Evolutionary conservation across 106 monocot genomes (phyloP).

Genomic region (Acanthochlamys bracteata): DNA sequence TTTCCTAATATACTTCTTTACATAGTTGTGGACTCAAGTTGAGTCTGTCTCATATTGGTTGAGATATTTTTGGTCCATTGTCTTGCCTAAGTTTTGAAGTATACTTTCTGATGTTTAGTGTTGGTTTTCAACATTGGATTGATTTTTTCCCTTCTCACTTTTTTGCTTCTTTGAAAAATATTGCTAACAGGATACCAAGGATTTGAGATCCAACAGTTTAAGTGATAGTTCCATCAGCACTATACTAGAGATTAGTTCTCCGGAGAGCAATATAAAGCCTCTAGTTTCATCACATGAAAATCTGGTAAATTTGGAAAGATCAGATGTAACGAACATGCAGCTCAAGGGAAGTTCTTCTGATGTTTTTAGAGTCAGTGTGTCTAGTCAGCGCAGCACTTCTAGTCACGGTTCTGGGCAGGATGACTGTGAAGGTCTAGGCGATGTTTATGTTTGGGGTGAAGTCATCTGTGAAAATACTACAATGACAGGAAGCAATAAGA

Average conservation of each 20-base stretch:
- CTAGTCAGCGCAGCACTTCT: constrained; percentile 75
- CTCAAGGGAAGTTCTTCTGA: constrained; percentile 54
- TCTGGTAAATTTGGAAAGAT: constrained; percentile 21
- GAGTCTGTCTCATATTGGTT: too few relatives aligned
- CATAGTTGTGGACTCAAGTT: too few relatives aligned
- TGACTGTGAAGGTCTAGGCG: constrained; percentile 66
- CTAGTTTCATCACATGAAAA: constrained; percentile 21
- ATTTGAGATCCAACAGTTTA: constrained; percentile 47
- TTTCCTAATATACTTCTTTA: too few relatives aligned
- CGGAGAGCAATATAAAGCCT: constrained; percentile 29
- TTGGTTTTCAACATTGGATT: not conserved
- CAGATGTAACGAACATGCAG: constrained; percentile 76
- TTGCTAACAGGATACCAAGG: constrained; percentile 45
- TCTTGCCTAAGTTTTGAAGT: too few relatives aligned
- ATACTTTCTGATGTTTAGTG: too few relatives aligned
- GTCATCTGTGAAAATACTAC: constrained; percentile 43
- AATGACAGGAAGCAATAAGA: constrained; percentile 26
- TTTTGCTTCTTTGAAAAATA: constrained; percentile 7
- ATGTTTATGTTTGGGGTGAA: constrained; percentile 87
- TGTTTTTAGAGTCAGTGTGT: constrained; percentile 70
- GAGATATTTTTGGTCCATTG: too few relatives aligned
- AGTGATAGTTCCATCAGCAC: constrained; percentile 43
- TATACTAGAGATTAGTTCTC: constrained; percentile 34
- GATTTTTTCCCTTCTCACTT: not conserved
- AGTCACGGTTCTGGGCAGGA: constrained; percentile 82